Evolutionary conservation across 2,329 filamentous ascomycete species (phyloP).

Genomic region (Pezicula carpinea): DNA sequence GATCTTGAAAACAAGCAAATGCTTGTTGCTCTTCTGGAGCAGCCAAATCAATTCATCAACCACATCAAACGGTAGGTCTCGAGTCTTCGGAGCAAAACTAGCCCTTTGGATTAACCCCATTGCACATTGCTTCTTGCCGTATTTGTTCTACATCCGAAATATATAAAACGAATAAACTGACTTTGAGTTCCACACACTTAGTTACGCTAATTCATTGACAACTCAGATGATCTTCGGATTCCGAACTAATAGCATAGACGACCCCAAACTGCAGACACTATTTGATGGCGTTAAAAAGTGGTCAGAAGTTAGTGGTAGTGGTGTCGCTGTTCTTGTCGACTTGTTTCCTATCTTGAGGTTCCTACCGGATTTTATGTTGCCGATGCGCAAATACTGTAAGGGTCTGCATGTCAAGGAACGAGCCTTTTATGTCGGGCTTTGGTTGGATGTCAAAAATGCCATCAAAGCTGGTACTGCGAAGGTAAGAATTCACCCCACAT

Average conservation of each 20-base stretch:
- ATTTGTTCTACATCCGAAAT: too few species aligned
- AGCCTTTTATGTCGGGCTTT: conserved; percentile 36
- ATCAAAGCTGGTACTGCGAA: conserved; percentile 5
- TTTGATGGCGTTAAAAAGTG: conserved; percentile 38
- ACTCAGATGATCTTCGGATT: conserved; percentile 35
- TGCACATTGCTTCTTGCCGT: too few species aligned
- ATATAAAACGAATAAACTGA: too few species aligned
- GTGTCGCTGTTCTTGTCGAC: conserved; percentile 42
- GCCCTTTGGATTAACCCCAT: too few species aligned
- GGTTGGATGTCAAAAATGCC: conserved; percentile 34
- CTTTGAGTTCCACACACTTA: too few species aligned
- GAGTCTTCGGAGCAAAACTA: too few species aligned
- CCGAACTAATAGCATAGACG: conserved; percentile 28
- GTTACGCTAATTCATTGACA: conserved; percentile 42
- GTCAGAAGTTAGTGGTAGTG: conserved; percentile 38
- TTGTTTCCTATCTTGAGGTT: conserved; percentile 36
- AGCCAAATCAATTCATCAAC: conserved; percentile 37
- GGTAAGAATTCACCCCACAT: background rate
- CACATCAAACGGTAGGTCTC: conserved; percentile 36
- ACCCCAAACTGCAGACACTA: conserved; percentile 32
- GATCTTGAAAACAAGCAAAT: conserved; percentile 45
- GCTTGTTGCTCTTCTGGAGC: conserved; percentile 37
- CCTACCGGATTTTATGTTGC: conserved; percentile 37
- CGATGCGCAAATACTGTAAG: conserved; percentile 34
- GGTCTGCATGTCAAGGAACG: conserved; percentile 39